Base-by-base conservation (phyloP, 257 asterid species). In the Solanum bulbocastanum region DNA sequence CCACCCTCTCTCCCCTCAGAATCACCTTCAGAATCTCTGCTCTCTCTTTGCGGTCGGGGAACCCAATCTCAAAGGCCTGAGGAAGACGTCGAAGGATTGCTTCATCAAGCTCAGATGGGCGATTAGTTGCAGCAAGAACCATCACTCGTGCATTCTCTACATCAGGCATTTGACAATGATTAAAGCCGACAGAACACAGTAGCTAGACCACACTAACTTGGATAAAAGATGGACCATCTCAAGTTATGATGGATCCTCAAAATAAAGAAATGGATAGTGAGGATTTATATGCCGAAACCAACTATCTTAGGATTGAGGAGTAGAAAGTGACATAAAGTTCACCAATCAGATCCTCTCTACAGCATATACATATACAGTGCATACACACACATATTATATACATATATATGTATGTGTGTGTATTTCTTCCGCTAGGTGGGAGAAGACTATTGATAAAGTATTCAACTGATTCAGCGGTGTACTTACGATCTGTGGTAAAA, bases 81-180 rank as follows among this genome's bases (percentile, higher is more conserved):
- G 99, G 98, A 83, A 97, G 94, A 88, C 99, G 99, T 71, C 99
- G 92, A 81, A 97, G 97, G 86, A 97, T 96, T 86, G 99, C 99
- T 91, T 96, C 99, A 90, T 97, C 99, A 85, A 97, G 99, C 91
- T 97, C 99, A 16, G 98, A 97, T 86, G 99, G 99, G 69, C 99
- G 98, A 89, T 97, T 97, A 78, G 99, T 97, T 8, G 99, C 99
- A 84, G 98, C 96, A 62, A 97, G 98, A 87, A 97, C 99, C 98
- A 94, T 96, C 84, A 96, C 99, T 85, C 94, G 95, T 88, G 99
- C 98, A 90, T 93, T 87, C 83, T 94, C 99, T 95, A 90, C 92
- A 87, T 5, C 39, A 91, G 66, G 40, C 68, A 89, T n/a, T 81
- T 81, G 40, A 81, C 39, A 49, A 81, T 46, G 42, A 44, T 27